Base-by-base conservation (phyloP, 306 rosid species). In the Quillaja saponaria region DNA sequence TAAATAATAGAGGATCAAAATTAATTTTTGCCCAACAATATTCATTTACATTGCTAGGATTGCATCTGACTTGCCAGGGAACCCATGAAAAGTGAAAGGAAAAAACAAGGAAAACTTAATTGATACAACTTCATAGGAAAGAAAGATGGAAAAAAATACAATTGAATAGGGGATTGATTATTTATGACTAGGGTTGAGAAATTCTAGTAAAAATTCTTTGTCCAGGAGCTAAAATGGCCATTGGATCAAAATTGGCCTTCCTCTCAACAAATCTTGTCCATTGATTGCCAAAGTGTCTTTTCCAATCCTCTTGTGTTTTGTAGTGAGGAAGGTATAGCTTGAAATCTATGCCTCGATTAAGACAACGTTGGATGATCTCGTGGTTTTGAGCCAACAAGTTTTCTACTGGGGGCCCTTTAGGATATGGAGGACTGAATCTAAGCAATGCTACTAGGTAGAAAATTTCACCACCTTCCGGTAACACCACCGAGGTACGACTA, bases 321-420 rank as follows among this genome's bases (percentile, higher is more conserved):
- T 83, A 76, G 41, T 83, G 88, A 20, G 88, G 88, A 6, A 83
- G 63, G 41, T 83, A 83, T 5, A 76, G 45, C 63, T 79, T 83
- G 76, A 79, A 83, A 62, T 83, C 76, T 4, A 73, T 52, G 13
- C 69, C 68, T 1, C 61, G 58, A 8, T 10, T n/a, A 0, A 37
- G 45, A 67, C 87, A 82, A 21, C 33, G 8, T 5, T 60, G 64
- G n/a, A 73, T 47, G 10, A 83, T 80, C 40, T 76, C 78, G 0
- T 73, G 64, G 68, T 83, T 83, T 11, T 83, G 78, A 1, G 69
- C 71, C 1, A 83, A 82, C 39, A 73, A 4, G 15, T 56, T 72
- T 0, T 76, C 78, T 1, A 52, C 69, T 0, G 67, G 34, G 0
- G 81, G 59, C 0, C 46, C 66, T 31, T 64, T 70, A 0, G 78